Evolutionary conservation across 164 flowering plant species (phyloP).

Genomic region (Cinnamomum chago): DNA sequence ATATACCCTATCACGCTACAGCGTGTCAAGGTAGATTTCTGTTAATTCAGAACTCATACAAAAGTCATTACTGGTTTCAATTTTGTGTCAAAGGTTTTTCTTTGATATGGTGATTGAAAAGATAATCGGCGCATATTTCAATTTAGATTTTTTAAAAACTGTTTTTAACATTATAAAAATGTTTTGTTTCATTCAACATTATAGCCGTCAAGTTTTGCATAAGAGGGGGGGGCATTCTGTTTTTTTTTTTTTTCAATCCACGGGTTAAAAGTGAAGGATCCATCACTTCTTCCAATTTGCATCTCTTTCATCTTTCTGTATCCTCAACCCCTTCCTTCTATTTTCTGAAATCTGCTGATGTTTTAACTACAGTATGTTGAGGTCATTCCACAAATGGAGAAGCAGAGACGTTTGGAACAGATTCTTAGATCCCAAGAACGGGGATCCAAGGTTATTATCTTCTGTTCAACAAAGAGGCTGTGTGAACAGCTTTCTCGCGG

Average conservation of each 20-base stretch:
- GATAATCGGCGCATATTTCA: too few species aligned
- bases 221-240: not conserved
- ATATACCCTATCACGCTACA: not conserved
- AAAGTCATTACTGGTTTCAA: not conserved
- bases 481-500: conserved; percentile 85
- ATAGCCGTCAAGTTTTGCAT: too few species aligned
- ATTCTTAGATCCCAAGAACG: conserved; percentile 78
- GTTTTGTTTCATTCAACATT: not conserved
- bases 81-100: too few species aligned
- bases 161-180: too few species aligned
- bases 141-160: too few species aligned
- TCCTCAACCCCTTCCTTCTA: not conserved
- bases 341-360: not conserved
- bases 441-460: conserved; percentile 77
- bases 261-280: not conserved
- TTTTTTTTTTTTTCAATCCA: not conserved
- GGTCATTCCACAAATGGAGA: conserved; percentile 76
- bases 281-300: not conserved
- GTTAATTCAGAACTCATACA: not conserved
- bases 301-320: not conserved
- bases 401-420: conserved; percentile 85
- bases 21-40: not conserved
- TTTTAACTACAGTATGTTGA: conserved; percentile 66
- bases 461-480: conserved; percentile 81
- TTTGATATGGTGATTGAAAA: too few species aligned